Evolutionary conservation across 1,284 basidiomycete species (phyloP).

Genomic region (Papiliotrema laurentii): DNA sequence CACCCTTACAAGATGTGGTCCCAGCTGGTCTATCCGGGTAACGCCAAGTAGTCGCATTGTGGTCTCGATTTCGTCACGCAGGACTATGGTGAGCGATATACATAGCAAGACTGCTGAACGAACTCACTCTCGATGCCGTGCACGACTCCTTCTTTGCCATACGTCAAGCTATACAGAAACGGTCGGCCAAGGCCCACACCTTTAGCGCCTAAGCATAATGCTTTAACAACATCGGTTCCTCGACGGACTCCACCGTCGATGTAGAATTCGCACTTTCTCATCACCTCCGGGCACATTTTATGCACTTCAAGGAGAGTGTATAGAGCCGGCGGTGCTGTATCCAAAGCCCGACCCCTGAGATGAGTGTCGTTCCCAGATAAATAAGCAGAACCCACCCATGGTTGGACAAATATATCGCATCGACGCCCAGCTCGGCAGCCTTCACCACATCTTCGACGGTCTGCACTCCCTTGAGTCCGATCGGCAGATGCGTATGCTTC

Average conservation of each 20-base stretch:
- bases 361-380: not conserved
- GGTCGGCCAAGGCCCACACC: conserved; percentile 51
- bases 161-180: conserved; percentile 49
- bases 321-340: conserved; percentile 47
- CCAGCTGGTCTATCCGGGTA: conserved; percentile 54
- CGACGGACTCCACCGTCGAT: conserved; percentile 51
- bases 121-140: conserved; percentile 50
- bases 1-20: conserved; percentile 42
- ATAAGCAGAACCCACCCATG: conserved; percentile 37
- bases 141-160: conserved; percentile 48
- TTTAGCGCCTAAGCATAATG: conserved; percentile 51
- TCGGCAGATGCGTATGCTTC: conserved; percentile 38
- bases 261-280: conserved; percentile 46
- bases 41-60: conserved; percentile 77
- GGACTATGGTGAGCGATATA: conserved; percentile 48
- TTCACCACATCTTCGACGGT: conserved; percentile 48
- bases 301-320: conserved; percentile 49
- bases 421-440: conserved; percentile 45
- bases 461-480: conserved; percentile 49
- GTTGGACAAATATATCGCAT: conserved; percentile 49
- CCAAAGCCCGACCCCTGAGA: conserved; percentile 36
- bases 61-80: conserved; percentile 74
- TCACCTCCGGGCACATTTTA: conserved; percentile 45
- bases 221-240: conserved; percentile 52
- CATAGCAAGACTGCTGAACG: not conserved